Evolutionary conservation across 2,329 filamentous ascomycete species (phyloP).

Genomic region (Neophaeococcomyces aloes): DNA sequence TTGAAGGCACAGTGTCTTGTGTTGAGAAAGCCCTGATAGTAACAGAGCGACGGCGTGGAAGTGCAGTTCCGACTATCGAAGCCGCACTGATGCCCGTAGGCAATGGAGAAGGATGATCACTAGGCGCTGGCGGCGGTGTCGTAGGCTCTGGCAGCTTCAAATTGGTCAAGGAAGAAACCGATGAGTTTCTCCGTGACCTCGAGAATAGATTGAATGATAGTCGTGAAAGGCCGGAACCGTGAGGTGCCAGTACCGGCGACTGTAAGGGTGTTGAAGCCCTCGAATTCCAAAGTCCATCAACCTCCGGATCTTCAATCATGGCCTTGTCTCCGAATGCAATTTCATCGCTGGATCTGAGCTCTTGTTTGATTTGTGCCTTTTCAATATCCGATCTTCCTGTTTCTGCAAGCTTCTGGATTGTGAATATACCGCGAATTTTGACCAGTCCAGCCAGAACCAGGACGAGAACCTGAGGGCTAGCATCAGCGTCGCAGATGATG

Average conservation of each 20-base stretch:
- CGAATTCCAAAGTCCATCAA: conserved; percentile 76
- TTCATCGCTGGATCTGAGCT: conserved; percentile 46
- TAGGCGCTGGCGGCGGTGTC: no score
- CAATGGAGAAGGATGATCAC: no score
- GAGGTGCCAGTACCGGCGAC: conserved; percentile 6
- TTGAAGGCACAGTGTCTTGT: not conserved
- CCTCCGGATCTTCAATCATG: conserved; percentile 68
- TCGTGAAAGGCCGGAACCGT: conserved; percentile 4
- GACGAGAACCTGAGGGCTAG: conserved; percentile 36
- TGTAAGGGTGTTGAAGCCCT: conserved; percentile 32
- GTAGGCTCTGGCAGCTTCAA: not conserved
- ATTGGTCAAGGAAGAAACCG: conserved; percentile 1
- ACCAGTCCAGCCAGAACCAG: conserved; percentile 59
- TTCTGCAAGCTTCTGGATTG: conserved; percentile 44
- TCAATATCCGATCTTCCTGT: conserved; percentile 49
- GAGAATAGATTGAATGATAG: conserved; percentile 1
- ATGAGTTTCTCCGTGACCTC: conserved; percentile 4
- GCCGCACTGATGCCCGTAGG: not conserved
- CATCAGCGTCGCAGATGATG: conserved; percentile 33
- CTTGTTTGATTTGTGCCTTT: conserved; percentile 40
- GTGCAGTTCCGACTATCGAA: not conserved
- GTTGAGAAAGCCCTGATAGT: conserved; percentile 1
- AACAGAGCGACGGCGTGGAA: conserved; percentile 7
- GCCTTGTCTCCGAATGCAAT: conserved; percentile 81
- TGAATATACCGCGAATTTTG: conserved; percentile 46